Conservation (phyloP, 768 basidiomycete genomes). For the Rhizopogon vulgaris region DNA sequence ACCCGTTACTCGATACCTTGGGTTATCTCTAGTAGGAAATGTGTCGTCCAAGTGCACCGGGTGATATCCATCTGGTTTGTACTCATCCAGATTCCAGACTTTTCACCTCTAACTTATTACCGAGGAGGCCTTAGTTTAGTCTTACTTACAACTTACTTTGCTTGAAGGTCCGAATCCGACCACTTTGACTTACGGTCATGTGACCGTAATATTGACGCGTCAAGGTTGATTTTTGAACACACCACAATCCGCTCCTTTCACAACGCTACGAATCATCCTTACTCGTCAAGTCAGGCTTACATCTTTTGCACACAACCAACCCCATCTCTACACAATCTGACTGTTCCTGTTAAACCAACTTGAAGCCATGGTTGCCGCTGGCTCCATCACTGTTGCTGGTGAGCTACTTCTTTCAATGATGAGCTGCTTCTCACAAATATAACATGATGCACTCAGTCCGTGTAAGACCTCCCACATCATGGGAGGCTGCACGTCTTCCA, state of each 20-base stretch:
- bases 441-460: slow-evolving; percentile 52
- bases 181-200: background rate
- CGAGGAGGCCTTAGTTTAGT: too few species aligned
- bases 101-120: slow-evolving; percentile 17
- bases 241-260: too few species aligned
- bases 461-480: slow-evolving; percentile 79
- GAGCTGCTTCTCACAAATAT: slow-evolving; percentile 9
- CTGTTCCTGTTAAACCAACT: background rate
- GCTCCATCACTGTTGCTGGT: slow-evolving; percentile 87
- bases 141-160: too few species aligned
- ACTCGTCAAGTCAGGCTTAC: background rate
- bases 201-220: background rate
- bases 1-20: too few species aligned
- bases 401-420: slow-evolving; percentile 18
- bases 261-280: background rate
- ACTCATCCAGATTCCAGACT: slow-evolving; percentile 23
- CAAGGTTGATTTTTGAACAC: slow-evolving; percentile 1
- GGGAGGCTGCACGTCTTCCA: slow-evolving; percentile 83
- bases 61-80: slow-evolving; percentile 1
- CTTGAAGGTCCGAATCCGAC: too few species aligned
- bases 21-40: too few species aligned
- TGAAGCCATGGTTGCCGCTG: slow-evolving; percentile 66
- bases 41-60: too few species aligned
- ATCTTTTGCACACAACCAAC: background rate
- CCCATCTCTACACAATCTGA: background rate